Conservation (phyloP, 2,329 filamentous ascomycete genomes). For the Ceratocystis colombiana region DNA sequence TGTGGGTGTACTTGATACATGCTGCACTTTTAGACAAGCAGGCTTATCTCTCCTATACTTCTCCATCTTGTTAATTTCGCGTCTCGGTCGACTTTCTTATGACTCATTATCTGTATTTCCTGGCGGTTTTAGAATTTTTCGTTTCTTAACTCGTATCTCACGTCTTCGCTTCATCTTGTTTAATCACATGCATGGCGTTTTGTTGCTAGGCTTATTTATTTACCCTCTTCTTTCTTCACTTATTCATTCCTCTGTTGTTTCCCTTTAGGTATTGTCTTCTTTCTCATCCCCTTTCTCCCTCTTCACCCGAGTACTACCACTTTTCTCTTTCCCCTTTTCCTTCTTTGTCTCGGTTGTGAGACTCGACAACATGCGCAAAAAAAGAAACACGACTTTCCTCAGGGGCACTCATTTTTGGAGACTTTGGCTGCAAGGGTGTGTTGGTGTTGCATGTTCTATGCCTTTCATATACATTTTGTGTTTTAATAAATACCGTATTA, state of each 20-base stretch:
- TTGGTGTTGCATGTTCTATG: background rate
- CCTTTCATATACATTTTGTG: background rate
- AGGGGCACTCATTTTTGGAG: background rate
- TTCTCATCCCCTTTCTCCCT: no score
- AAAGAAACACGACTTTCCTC: background rate
- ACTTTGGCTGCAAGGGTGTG: background rate
- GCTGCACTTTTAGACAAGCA: background rate
- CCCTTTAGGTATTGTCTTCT: no score
- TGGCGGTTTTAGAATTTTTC: conserved; percentile 2
- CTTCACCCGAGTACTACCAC: no score
- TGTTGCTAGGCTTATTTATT: background rate
- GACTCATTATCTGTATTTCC: conserved; percentile 10
- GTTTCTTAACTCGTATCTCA: background rate
- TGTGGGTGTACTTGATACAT: background rate
- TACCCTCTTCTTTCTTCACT: no score
- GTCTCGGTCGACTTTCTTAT: background rate
- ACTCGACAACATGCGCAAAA: background rate
- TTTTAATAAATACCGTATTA: background rate
- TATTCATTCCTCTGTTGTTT: no score
- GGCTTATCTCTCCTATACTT: background rate
- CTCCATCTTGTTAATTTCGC: background rate
- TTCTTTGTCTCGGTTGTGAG: conserved; percentile 2
- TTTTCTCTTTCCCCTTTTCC: background rate
- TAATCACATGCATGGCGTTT: conserved; percentile 1
- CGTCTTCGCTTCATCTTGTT: background rate